These are phyloP conservation scores for Leccinum fallax DNA, from an alignment of 1,284 basidiomycete genomes.

Conservation along the genomic window DNA sequence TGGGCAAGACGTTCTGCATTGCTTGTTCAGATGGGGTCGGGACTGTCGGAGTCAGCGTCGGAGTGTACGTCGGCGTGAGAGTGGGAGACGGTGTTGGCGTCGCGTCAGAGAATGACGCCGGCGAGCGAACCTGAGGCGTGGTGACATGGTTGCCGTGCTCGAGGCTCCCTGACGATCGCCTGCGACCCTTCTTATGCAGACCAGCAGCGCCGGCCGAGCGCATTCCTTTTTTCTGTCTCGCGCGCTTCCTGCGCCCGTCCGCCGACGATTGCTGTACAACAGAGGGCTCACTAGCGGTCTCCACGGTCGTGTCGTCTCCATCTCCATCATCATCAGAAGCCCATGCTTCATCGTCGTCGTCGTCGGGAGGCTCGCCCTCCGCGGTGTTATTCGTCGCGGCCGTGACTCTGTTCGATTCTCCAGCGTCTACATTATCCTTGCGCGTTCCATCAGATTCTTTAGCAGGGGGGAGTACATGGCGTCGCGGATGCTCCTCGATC, in stretches of 20 bases:
- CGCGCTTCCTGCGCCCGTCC: slow-evolving; percentile 19
- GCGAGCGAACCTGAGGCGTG: slow-evolving; percentile 1
- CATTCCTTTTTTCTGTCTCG: slow-evolving; percentile 18
- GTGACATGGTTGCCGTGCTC: slow-evolving; percentile 14
- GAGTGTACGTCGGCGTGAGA: not conserved
- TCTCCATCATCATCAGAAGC: slow-evolving; percentile 24
- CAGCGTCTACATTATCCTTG: slow-evolving; percentile 1
- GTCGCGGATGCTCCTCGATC: not conserved
- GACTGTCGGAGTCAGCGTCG: not conserved
- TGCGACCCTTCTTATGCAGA: slow-evolving; percentile 12
- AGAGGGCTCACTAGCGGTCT: not conserved
- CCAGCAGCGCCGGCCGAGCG: slow-evolving; percentile 3
- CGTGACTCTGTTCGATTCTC: not conserved
- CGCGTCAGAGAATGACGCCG: slow-evolving; percentile 3
- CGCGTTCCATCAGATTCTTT: not conserved
- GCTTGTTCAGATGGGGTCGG: slow-evolving; percentile 5
- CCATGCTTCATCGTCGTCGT: slow-evolving; percentile 25
- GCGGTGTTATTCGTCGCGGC: not conserved
- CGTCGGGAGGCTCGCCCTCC: slow-evolving; percentile 7
- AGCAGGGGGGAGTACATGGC: not conserved
- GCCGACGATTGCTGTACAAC: not conserved
- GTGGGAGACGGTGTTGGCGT: not conserved
- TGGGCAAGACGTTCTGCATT: not conserved
- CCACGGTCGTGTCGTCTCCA: slow-evolving; percentile 2
- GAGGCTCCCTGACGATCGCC: slow-evolving; percentile 11